Evolutionary conservation across 495 filamentous ascomycete species (phyloP).

Genomic region (Penicillium cosmopolitanum): DNA sequence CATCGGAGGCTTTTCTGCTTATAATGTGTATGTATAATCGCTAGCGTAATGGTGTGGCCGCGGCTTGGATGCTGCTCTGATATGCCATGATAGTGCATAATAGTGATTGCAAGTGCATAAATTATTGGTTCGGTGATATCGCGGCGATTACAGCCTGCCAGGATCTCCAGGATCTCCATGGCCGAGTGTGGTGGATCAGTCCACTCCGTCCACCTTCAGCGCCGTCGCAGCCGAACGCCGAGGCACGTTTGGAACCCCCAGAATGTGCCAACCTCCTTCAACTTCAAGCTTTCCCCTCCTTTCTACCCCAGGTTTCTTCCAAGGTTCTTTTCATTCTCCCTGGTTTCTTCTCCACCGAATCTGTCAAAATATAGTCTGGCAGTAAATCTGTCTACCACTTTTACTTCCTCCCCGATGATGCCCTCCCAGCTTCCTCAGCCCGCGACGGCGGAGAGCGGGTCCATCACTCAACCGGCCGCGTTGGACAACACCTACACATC

Average conservation of each 20-base stretch:
- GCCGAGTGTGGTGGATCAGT: background rate
- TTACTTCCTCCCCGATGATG: slow-evolving; percentile 3
- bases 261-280: too few species aligned
- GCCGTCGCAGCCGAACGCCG: slow-evolving; percentile 22
- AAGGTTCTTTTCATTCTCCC: background rate
- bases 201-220: background rate
- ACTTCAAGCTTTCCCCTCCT: slow-evolving; percentile 16
- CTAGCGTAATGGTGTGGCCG: background rate
- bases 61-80: background rate
- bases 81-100: too few species aligned
- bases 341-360: background rate
- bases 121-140: slow-evolving; percentile 10
- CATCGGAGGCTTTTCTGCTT: background rate
- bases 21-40: background rate
- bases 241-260: slow-evolving; percentile 14
- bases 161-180: background rate
- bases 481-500: slow-evolving; percentile 41
- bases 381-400: background rate
- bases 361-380: background rate
- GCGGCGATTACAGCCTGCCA: slow-evolving; percentile 8
- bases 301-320: background rate
- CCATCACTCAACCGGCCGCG: slow-evolving; percentile 32
- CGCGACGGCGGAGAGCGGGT: slow-evolving; percentile 39
- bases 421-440: slow-evolving; percentile 50
- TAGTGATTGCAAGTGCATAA: too few species aligned